These are phyloP conservation scores for Coemansia sp. DNA, from an alignment of 192 early-diverging fungal species.

Conservation along the genomic window DNA sequence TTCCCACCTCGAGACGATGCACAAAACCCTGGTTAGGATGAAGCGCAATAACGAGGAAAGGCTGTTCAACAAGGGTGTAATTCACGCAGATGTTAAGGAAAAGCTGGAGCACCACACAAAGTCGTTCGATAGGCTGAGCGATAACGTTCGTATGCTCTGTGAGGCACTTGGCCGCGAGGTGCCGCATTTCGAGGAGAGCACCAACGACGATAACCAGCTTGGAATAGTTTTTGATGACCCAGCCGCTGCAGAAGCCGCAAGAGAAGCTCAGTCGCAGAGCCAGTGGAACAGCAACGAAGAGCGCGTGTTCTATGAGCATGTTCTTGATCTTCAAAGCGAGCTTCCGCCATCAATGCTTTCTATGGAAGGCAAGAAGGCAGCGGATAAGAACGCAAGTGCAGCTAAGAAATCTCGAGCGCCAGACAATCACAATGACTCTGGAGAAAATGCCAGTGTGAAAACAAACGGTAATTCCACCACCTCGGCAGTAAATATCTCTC, in stretches of 20 bases:
- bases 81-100: slow-evolving; percentile 39
- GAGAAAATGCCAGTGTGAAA: background rate
- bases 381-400: background rate
- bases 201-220: slow-evolving; percentile 47
- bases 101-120: slow-evolving; percentile 29
- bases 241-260: slow-evolving; percentile 7
- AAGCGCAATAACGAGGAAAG: slow-evolving; percentile 78
- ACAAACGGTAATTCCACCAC: background rate
- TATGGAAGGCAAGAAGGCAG: slow-evolving; percentile 14
- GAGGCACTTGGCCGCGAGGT: slow-evolving; percentile 73
- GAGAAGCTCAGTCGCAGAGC: slow-evolving; percentile 10
- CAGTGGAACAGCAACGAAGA: slow-evolving; percentile 96
- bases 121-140: slow-evolving; percentile 32
- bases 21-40: slow-evolving; percentile 67
- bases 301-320: slow-evolving; percentile 83
- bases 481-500: background rate
- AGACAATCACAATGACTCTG: background rate
- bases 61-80: slow-evolving; percentile 73
- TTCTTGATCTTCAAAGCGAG: slow-evolving; percentile 74
- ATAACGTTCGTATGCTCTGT: slow-evolving; percentile 59
- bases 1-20: slow-evolving; percentile 34
- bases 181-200: slow-evolving; percentile 78
- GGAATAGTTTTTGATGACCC: slow-evolving; percentile 48
- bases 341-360: slow-evolving; percentile 87
- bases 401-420: background rate